Base-by-base conservation (phyloP, 1,284 basidiomycete species). In the Phellinidium pouzarii region DNA sequence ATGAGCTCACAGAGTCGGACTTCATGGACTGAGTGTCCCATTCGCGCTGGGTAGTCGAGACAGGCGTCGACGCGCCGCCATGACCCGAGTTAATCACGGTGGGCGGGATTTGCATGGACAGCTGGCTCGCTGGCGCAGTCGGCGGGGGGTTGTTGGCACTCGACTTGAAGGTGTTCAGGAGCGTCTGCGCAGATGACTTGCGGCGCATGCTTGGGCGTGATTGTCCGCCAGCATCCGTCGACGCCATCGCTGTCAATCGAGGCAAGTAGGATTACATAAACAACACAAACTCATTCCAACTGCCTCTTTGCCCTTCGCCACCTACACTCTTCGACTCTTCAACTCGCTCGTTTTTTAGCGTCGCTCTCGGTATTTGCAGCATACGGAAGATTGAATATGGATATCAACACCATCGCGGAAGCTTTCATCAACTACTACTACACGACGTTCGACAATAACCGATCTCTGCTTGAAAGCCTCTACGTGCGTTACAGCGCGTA, bases 381-480 rank as follows among this genome's bases (percentile, higher is more conserved):
- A 54, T 53, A 61, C 23, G 56, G 48, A 45, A 42, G 55, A 41
- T 7, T 52, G 27, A 89, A 90, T 87, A 79, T 80, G 55, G 87
- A 92, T 70, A 78, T 87, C 65, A 77, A 79, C 64, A 60, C 68
- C 8, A 67, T 86, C 61, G 82, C 80, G 44, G 72, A 75, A 60
- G 76, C 88, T 60, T 91, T 92, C 66, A 79, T 78, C 37, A 66
- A 80, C 34, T 93, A 80, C 67, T 92, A 91, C 76, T 92, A 91
- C 65, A 1, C 56, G 0, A 80, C 78, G 0, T 93, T 94, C 63
- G 84, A 90, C 63, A 14, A 66, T 3, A 68, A 85, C 66, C 78
- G 91, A 25, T 47, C 66, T 0, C 50, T 58, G 7, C 76, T 94
- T 45, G 61, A 55, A 3, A 55, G 69, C 45, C 82, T 94, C 67